A percentile compares a stretch with the other conserved stretches of the same genome.
These are phyloP conservation scores for Urtica urens DNA, from an alignment of 306 rosid genomes.

Conservation along the genomic window DNA sequence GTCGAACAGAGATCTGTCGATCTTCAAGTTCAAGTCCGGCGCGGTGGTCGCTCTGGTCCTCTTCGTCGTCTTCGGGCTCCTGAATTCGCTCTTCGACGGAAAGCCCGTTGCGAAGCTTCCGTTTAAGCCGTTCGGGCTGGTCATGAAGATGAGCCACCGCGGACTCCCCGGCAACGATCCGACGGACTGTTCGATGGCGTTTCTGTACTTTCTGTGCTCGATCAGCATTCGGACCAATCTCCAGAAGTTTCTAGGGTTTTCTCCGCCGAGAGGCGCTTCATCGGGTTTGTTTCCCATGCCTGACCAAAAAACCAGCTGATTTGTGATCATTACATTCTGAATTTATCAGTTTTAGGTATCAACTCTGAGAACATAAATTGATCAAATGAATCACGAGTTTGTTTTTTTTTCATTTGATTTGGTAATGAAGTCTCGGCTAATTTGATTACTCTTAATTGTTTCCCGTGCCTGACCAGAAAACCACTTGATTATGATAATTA, in stretches of 20 bases:
- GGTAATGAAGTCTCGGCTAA: neutral
- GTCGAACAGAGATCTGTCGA: conserved; percentile 83
- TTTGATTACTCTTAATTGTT: neutral
- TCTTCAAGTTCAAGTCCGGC: conserved; percentile 94
- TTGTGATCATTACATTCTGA: too few species aligned
- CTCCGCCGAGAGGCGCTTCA: conserved; percentile 85
- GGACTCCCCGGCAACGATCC: conserved; percentile 80
- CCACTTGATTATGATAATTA: too few species aligned
- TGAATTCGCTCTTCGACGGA: conserved; percentile 88
- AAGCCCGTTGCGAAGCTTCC: conserved; percentile 85
- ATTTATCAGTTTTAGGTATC: too few species aligned
- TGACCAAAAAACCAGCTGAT: conserved; percentile 85
- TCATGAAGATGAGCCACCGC: conserved; percentile 96
- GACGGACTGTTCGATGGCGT: conserved; percentile 95
- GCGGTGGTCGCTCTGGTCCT: conserved; percentile 97
- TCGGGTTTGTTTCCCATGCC: conserved; percentile 90
- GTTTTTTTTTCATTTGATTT: neutral
- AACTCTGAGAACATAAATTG: too few species aligned
- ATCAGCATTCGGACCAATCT: conserved; percentile 87
- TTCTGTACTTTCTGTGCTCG: conserved; percentile 85
- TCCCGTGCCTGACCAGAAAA: too few species aligned
- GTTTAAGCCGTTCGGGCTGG: conserved; percentile 63
- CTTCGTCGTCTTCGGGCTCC: conserved; percentile 81
- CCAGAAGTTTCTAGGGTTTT: conserved; percentile 90
- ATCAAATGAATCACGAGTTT: conserved; percentile 3